Percentiles rank a stretch among this genome's conserved stretches.
Conservation (phyloP, 139 green algal species). For the Chlamydomonas eustigma region DNA sequence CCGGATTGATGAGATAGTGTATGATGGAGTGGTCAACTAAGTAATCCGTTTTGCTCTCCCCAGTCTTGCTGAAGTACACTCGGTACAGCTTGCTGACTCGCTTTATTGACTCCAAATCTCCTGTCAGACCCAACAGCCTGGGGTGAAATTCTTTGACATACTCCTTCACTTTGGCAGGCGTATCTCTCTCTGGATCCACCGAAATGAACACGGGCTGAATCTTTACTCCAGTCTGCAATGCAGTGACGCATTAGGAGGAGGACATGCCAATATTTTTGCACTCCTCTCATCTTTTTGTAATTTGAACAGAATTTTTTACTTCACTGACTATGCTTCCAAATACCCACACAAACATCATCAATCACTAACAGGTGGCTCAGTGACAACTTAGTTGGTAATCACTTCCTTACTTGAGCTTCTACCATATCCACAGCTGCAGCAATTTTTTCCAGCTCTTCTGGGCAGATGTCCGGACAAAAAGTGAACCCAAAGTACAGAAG, state of each 20-base stretch:
- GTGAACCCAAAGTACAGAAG: conserved; percentile 99
- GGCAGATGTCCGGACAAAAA: conserved; percentile 96
- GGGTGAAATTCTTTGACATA: conserved; percentile 96
- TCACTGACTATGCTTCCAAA: too few species aligned
- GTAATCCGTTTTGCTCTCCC: conserved; percentile 71
- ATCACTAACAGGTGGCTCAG: too few species aligned
- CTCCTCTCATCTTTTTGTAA: too few species aligned
- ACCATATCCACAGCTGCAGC: conserved; percentile 60
- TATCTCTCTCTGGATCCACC: conserved; percentile 92
- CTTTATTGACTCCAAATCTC: conserved; percentile 65
- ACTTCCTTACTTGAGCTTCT: conserved; percentile 34
- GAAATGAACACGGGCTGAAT: conserved; percentile 92
- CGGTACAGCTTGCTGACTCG: conserved; percentile 64
- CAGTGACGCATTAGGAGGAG: too few species aligned
- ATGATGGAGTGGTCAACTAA: conserved; percentile 99
- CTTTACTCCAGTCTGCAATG: conserved; percentile 19
- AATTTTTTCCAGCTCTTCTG: conserved; percentile 97
- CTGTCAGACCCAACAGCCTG: conserved; percentile 90
- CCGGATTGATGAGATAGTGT: conserved; percentile 87
- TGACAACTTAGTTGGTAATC: too few species aligned
- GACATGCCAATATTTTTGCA: too few species aligned
- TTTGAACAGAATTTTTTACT: too few species aligned
- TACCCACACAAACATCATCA: too few species aligned
- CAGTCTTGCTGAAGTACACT: conserved; percentile 85
- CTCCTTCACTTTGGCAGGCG: conserved; percentile 10